phyloP scores from a whole-genome alignment of 1,139 yeast genomes.

The Magnusiomyces magnusii region DNA sequence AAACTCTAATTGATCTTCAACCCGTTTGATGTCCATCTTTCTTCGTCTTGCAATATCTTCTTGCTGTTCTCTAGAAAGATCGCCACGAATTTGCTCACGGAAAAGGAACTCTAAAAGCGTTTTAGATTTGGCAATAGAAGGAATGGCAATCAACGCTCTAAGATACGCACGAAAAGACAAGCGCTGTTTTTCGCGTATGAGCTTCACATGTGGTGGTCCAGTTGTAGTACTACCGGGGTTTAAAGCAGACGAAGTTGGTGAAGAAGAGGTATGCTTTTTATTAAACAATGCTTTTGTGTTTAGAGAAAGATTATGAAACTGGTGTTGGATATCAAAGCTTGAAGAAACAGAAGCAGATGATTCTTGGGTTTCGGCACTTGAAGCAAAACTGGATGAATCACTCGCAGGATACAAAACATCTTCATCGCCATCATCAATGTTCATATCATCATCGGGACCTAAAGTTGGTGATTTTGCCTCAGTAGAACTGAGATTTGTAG shows the following conservation, averaged over 20 bases:
- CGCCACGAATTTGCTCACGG: slow-evolving; percentile 33
- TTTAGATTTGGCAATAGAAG: slow-evolving; percentile 48
- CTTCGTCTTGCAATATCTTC: slow-evolving; percentile 51
- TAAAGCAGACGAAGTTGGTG: neutral
- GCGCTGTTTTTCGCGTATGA: slow-evolving; percentile 63
- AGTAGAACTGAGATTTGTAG: slow-evolving; percentile 11
- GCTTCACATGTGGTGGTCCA: slow-evolving; percentile 10
- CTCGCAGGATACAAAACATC: slow-evolving; percentile 10
- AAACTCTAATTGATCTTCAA: slow-evolving; percentile 63
- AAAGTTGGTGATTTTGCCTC: slow-evolving; percentile 18
- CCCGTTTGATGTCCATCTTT: slow-evolving; percentile 51
- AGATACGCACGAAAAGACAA: slow-evolving; percentile 70
- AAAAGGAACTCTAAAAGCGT: slow-evolving; percentile 48
- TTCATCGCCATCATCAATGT: slow-evolving; percentile 19
- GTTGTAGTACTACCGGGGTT: neutral
- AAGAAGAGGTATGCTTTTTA: neutral
- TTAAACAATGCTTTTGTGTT: neutral
- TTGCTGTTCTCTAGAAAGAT: slow-evolving; percentile 38
- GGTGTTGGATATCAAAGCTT: neutral
- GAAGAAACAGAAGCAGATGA: neutral
- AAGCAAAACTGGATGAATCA: neutral
- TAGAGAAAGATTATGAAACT: slow-evolving; percentile 6
- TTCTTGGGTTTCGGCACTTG: neutral
- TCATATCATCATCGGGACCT: slow-evolving; percentile 9
- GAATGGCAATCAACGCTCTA: slow-evolving; percentile 43